A percentile compares a stretch with the other conserved stretches of the same genome.
Evolutionary conservation across 2,329 filamentous ascomycete genomes (phyloP).

Genomic region (Colletotrichum sojae): DNA sequence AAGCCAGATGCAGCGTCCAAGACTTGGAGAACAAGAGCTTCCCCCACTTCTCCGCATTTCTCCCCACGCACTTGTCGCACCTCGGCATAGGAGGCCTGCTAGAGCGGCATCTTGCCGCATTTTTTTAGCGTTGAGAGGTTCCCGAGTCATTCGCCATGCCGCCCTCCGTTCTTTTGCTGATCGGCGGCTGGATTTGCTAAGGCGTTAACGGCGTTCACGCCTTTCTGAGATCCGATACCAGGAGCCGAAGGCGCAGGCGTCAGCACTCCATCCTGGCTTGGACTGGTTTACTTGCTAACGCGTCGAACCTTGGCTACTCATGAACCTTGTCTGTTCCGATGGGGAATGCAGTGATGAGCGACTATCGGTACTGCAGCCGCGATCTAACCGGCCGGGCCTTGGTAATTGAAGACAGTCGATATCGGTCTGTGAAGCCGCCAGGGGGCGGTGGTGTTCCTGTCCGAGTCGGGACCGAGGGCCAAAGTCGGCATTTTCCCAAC

Average conservation of each 20-base stretch:
- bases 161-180: constrained; percentile 5
- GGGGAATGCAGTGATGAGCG: no score
- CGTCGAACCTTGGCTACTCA: constrained; percentile 24
- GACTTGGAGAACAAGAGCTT: constrained; percentile 35
- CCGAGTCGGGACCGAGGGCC: constrained; percentile 17
- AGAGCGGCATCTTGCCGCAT: constrained; percentile 32
- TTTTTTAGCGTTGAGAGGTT: constrained; percentile 10
- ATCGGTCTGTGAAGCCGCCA: not conserved
- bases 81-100: constrained; percentile 29
- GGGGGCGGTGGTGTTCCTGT: not conserved
- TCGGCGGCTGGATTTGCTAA: not conserved
- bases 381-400: constrained; percentile 27
- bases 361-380: not conserved
- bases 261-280: constrained; percentile 10
- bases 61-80: constrained; percentile 32
- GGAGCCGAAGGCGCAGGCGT: constrained; percentile 33
- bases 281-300: constrained; percentile 8
- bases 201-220: constrained; percentile 3
- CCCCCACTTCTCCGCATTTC: constrained; percentile 40
- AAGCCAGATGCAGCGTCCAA: constrained; percentile 24
- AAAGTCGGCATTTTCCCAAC: constrained; percentile 10
- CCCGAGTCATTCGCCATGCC: constrained; percentile 18
- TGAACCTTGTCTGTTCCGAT: constrained; percentile 27
- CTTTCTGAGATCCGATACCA: constrained; percentile 25
- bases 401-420: constrained; percentile 12